Evolutionary conservation across 2,329 filamentous ascomycete genomes (phyloP).

Genomic region (Sclerotinia minor): DNA sequence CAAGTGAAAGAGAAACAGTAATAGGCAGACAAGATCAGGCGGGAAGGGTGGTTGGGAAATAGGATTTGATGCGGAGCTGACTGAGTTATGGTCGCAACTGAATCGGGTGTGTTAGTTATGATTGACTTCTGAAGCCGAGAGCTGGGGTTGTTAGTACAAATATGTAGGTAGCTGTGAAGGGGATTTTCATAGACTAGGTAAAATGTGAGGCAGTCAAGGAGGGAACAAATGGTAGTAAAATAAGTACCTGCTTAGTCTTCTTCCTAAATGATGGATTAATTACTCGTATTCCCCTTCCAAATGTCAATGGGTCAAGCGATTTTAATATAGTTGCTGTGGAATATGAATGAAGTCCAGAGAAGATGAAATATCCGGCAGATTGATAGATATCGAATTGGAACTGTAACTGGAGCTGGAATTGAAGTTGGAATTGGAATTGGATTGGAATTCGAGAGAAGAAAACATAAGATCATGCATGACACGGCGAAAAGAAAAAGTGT

Average conservation of each 20-base stretch:
- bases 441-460: background rate
- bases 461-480: background rate
- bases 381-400: background rate
- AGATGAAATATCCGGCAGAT: background rate
- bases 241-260: too few relatives aligned
- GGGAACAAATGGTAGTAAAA: too few relatives aligned
- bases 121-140: background rate
- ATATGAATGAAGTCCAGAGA: background rate
- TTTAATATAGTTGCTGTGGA: background rate
- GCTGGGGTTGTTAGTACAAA: constrained; percentile 4
- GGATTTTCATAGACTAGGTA: background rate
- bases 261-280: background rate
- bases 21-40: background rate
- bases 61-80: constrained; percentile 15
- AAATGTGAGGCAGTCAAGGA: background rate
- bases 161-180: constrained; percentile 1
- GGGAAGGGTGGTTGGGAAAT: background rate
- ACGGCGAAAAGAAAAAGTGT: background rate
- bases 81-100: constrained; percentile 15
- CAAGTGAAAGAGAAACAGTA: background rate
- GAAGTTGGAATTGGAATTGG: too few relatives aligned
- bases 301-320: background rate
- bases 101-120: constrained; percentile 3
- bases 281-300: too few relatives aligned
- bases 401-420: too few relatives aligned